These are phyloP conservation scores for Rhynchospora tenuis DNA, from an alignment of 176 grass and related monocot genomes.

Conservation along the genomic window DNA sequence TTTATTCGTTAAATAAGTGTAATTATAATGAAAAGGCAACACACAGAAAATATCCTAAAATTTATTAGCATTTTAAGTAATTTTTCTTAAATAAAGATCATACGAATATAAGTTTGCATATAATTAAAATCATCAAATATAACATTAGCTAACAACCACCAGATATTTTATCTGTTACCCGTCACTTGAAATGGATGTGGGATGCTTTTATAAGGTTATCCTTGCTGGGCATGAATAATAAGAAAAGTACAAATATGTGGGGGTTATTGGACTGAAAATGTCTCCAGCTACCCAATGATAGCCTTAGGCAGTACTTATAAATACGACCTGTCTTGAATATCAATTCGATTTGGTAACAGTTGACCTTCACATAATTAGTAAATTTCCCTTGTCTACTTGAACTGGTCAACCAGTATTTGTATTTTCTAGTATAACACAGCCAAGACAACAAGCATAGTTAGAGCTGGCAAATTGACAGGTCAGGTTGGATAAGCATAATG, in stretches of 20 bases:
- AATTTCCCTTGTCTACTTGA: neutral
- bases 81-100: constrained; percentile 2
- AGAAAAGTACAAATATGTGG: neutral
- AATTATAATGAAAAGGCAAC: neutral
- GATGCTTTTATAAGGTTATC: neutral
- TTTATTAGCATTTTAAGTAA: neutral
- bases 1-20: neutral
- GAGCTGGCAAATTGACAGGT: too few relatives aligned
- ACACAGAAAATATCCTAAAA: neutral
- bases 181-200: neutral
- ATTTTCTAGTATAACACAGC: neutral
- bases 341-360: neutral
- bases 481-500: too few relatives aligned
- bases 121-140: neutral
- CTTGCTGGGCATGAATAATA: too few relatives aligned
- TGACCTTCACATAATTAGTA: neutral
- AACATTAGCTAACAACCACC: neutral
- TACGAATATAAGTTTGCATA: neutral
- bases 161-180: neutral
- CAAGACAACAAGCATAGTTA: too few relatives aligned
- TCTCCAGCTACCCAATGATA: neutral
- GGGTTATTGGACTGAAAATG: neutral
- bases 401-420: constrained; percentile 9
- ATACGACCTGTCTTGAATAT: neutral
- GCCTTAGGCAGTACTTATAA: neutral